Percentiles rank a stretch among this genome's conserved stretches.
Conservation (phyloP, 768 basidiomycete species). For the Agaricus subrufescens region DNA sequence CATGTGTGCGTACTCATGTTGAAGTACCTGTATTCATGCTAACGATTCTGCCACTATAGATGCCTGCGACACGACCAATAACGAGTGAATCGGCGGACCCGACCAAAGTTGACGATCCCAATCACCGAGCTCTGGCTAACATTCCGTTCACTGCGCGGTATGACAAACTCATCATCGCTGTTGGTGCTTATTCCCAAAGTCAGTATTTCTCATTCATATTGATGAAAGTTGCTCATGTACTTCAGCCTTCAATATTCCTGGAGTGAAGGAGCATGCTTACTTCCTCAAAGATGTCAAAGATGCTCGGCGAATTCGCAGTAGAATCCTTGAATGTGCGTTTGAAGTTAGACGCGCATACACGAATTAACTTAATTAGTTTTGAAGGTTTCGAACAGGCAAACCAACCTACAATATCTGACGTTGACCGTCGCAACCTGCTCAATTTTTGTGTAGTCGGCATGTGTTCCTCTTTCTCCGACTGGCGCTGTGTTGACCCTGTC, state of each 20-base stretch:
- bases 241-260: conserved; percentile 60
- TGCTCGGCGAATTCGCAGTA: conserved; percentile 63
- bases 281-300: conserved; percentile 81
- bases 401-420: conserved; percentile 71
- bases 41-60: conserved; percentile 27
- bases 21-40: background rate
- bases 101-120: conserved; percentile 14
- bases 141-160: conserved; percentile 55
- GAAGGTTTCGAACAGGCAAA: conserved; percentile 82
- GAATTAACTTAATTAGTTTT: background rate
- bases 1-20: conserved; percentile 43
- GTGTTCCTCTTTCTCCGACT: conserved; percentile 14
- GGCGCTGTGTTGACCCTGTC: background rate
- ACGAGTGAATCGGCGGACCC: conserved; percentile 21
- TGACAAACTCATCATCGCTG: conserved; percentile 81
- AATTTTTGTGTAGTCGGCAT: conserved; percentile 85
- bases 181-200: conserved; percentile 87
- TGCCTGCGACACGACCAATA: conserved; percentile 54
- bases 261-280: conserved; percentile 76
- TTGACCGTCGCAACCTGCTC: conserved; percentile 68
- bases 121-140: background rate
- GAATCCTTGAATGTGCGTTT: conserved; percentile 65
- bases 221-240: background rate
- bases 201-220: background rate
- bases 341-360: background rate